phyloP scores from a whole-genome alignment of 2,329 filamentous ascomycete genomes.

The Penicillium sp. region DNA sequence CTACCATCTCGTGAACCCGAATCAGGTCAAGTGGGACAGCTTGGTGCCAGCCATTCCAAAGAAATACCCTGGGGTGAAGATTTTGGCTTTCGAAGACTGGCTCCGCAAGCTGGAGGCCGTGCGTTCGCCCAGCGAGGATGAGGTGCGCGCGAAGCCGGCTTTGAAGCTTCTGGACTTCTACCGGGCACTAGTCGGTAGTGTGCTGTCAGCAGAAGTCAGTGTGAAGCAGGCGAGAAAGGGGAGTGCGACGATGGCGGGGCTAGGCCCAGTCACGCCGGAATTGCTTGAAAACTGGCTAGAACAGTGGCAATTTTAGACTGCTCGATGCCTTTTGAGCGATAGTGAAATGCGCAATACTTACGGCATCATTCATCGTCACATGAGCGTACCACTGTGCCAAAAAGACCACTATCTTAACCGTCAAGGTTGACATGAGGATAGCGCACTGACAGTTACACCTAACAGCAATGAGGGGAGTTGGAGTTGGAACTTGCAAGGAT shows the following conservation, averaged over 20 bases:
- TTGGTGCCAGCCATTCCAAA: conserved; percentile 45
- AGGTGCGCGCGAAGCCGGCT: conserved; percentile 44
- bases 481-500: too few species aligned
- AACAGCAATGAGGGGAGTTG: too few species aligned
- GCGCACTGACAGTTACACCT: too few species aligned
- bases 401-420: too few species aligned
- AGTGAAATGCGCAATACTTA: too few species aligned
- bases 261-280: conserved; percentile 44
- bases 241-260: conserved; percentile 46
- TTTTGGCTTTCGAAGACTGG: conserved; percentile 50
- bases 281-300: conserved; percentile 45
- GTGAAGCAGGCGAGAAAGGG: conserved; percentile 24
- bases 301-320: conserved; percentile 12
- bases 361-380: too few species aligned
- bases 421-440: too few species aligned
- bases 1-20: conserved; percentile 45
- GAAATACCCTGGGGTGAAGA: conserved; percentile 38
- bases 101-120: conserved; percentile 43
- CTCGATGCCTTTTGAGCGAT: too few species aligned
- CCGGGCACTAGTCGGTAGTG: background rate
- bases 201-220: conserved; percentile 19
- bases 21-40: conserved; percentile 40
- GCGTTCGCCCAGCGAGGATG: conserved; percentile 31
- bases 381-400: too few species aligned
- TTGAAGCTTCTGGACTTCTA: conserved; percentile 56